phyloP scores from a whole-genome alignment of 352 stramenopile genomes.

The Phytopythium cucurbitacearum region DNA sequence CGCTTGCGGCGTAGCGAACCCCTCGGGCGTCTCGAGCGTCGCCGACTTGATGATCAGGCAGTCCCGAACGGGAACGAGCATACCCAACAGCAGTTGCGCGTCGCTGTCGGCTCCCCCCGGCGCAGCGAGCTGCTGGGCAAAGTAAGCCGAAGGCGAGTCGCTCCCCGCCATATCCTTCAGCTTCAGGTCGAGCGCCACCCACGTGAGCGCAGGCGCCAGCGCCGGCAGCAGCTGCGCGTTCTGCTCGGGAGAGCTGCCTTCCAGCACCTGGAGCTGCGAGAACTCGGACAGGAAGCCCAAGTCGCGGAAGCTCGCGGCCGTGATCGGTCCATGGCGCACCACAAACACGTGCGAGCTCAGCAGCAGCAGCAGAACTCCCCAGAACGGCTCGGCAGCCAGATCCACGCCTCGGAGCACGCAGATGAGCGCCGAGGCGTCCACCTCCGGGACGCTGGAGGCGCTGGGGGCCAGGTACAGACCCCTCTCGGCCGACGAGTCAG shows the following conservation, averaged over 20 bases:
- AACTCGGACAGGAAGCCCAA: constrained; percentile 52
- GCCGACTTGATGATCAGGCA: constrained; percentile 60
- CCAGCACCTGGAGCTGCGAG: constrained; percentile 37
- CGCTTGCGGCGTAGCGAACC: constrained; percentile 21
- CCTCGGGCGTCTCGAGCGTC: constrained; percentile 28
- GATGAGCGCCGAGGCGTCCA: constrained; percentile 46
- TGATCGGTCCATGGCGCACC: constrained; percentile 28
- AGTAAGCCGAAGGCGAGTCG: constrained; percentile 58
- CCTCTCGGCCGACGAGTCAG: constrained; percentile 18
- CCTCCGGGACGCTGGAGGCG: constrained; percentile 34
- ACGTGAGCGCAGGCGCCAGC: constrained; percentile 56
- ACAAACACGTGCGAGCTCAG: constrained; percentile 60
- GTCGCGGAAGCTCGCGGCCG: constrained; percentile 27
- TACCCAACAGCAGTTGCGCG: constrained; percentile 42
- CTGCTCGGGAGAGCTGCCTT: constrained; percentile 13
- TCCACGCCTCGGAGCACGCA: constrained; percentile 51
- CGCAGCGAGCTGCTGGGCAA: constrained; percentile 55
- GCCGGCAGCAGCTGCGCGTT: constrained; percentile 45
- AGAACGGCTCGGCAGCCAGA: constrained; percentile 44
- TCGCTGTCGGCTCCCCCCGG: constrained; percentile 27
- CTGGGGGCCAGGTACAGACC: constrained; percentile 53
- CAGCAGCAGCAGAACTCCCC: constrained; percentile 56
- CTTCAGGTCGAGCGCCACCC: constrained; percentile 70
- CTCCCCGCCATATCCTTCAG: constrained; percentile 74
- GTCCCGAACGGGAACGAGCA: constrained; percentile 37